These are phyloP conservation scores for Saccharomycopsis fermentans DNA, from an alignment of 805 yeast species.

Conservation along the genomic window DNA sequence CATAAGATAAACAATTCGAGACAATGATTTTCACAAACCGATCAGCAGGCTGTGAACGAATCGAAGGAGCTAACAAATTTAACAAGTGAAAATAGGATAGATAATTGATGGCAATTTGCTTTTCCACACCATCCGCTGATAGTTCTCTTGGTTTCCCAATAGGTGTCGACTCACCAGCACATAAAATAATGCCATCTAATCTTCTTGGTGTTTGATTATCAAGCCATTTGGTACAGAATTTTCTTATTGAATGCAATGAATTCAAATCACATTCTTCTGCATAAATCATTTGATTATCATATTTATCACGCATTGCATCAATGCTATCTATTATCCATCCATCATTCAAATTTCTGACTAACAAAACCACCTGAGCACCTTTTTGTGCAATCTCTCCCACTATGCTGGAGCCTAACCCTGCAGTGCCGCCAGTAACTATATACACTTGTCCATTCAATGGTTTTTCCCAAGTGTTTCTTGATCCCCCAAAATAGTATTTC, in stretches of 20 bases:
- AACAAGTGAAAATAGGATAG: slow-evolving; percentile 73
- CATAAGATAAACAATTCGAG: slow-evolving; percentile 71
- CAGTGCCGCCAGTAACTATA: slow-evolving; percentile 84
- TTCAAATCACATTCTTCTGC: slow-evolving; percentile 85
- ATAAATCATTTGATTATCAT: slow-evolving; percentile 67
- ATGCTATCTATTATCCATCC: slow-evolving; percentile 75
- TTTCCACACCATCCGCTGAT: slow-evolving; percentile 75
- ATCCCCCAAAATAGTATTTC: slow-evolving; percentile 73
- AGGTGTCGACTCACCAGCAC: slow-evolving; percentile 80
- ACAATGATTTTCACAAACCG: slow-evolving; percentile 80
- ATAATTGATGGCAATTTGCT: slow-evolving; percentile 76
- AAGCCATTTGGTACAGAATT: slow-evolving; percentile 90
- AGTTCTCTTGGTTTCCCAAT: slow-evolving; percentile 52
- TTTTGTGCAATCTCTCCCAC: slow-evolving; percentile 61
- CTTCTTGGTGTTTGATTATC: slow-evolving; percentile 87
- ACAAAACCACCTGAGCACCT: slow-evolving; percentile 81
- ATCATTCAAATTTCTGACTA: slow-evolving; percentile 54
- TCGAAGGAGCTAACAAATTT: slow-evolving; percentile 69
- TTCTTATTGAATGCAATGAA: slow-evolving; percentile 64
- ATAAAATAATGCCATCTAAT: slow-evolving; percentile 79
- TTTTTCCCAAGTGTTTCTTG: slow-evolving; percentile 82
- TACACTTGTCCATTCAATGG: slow-evolving; percentile 85
- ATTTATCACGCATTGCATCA: slow-evolving; percentile 60
- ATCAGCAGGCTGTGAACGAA: slow-evolving; percentile 87
- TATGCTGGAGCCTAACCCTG: slow-evolving; percentile 77